Conservation (phyloP, 2,329 filamentous ascomycete genomes). For the Coniochaeta sp. region DNA sequence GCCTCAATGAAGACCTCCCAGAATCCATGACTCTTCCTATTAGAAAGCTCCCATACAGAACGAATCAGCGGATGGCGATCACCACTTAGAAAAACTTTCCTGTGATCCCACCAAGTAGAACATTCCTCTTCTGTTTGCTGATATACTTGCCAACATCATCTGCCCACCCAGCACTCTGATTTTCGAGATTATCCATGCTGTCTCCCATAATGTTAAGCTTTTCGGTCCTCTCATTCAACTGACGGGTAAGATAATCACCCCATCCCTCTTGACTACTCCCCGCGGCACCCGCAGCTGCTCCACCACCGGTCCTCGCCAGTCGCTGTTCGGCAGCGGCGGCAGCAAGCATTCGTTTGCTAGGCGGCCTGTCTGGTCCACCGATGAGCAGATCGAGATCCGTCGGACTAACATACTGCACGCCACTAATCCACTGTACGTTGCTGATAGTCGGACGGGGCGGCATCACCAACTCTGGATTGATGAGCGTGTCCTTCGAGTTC, state of each 20-base stretch:
- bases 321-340: constrained; percentile 70
- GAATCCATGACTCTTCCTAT: not conserved
- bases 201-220: constrained; percentile 77
- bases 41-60: not conserved
- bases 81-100: constrained; percentile 42
- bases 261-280: constrained; percentile 49
- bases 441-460: constrained; percentile 88
- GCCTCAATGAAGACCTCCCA: not conserved
- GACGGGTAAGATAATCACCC: constrained; percentile 76
- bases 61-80: not conserved
- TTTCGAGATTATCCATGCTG: constrained; percentile 72
- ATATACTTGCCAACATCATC: constrained; percentile 86
- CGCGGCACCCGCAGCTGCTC: constrained; percentile 17
- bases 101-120: constrained; percentile 64
- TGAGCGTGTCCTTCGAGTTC: constrained; percentile 61
- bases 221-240: constrained; percentile 86
- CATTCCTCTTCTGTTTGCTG: constrained; percentile 76
- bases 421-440: constrained; percentile 92
- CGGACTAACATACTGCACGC: constrained; percentile 83
- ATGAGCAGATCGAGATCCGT: constrained; percentile 86
- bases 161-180: constrained; percentile 76
- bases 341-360: constrained; percentile 80
- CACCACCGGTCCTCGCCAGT: constrained; percentile 32
- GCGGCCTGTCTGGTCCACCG: constrained; percentile 78
- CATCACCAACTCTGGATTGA: constrained; percentile 66